Evolutionary conservation across 768 basidiomycete genomes (phyloP), one percentile per base, ranked within the genome.

Genomic region (Amanita polypyramis): DNA sequence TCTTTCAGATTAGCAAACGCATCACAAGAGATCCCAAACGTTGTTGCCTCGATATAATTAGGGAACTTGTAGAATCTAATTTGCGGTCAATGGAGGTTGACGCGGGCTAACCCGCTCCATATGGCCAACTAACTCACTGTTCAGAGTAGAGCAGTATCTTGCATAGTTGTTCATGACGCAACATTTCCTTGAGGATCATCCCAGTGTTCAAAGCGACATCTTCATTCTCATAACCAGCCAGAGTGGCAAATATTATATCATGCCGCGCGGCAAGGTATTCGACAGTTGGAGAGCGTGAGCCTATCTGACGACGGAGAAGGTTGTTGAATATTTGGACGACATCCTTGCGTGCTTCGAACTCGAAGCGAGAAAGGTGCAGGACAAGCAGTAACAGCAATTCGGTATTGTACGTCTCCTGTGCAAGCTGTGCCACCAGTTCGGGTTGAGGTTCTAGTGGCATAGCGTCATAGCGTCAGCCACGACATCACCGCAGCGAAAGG

Each of bases 1-100:
- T 98, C 96, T 74, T 97, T 98, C 63, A 98, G 75, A 63, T 96
- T 98, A 12, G 90, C 88, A 58, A 96, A 96, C 3, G 95, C 95
- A 62, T 98, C 96, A 55, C 94, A 97, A 0, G 95, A 97, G 52
- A 97, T 91, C 6, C 96, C 95, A 60, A 99, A 99, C 15, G 94
- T 96, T 3, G 94, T 95, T 23, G 86, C 84, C 69, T 99, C 96
- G 58, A 99, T 97, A 65, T 93, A 94, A 59, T 89, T 81, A 15
- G 94, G 90, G 67, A 93, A 99, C 52, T 80, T 85, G 72, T 98
- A 98, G 65, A 99, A 97, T 59, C 94, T 95, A 62, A 25, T 42
- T 42, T 29, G 27, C 25, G 7, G 33, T 50, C 37, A 58, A 48
- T 30, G 29, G 32, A 37, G 37, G 23, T 47, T 29, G 39, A n/a